Evolutionary conservation across 1,284 basidiomycete species (phyloP).

Genomic region (Coriolopsis trogii): DNA sequence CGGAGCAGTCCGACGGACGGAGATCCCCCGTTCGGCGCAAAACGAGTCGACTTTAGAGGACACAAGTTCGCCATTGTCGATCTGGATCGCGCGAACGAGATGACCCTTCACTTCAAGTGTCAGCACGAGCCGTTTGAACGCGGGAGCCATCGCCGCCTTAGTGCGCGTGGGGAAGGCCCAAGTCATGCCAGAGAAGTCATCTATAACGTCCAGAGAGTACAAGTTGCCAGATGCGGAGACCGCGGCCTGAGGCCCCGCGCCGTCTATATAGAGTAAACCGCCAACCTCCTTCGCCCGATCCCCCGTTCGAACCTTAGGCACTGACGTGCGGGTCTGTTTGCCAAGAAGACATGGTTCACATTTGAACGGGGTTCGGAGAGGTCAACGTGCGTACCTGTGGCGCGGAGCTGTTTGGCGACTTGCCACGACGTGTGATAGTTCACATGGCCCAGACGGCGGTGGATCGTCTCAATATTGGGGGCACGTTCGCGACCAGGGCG

Average conservation of each 20-base stretch:
- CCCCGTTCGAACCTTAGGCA: constrained; percentile 14
- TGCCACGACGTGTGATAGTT: constrained; percentile 29
- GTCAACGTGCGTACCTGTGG: constrained; percentile 37
- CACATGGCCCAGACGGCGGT: constrained; percentile 35
- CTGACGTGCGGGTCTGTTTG: constrained; percentile 19
- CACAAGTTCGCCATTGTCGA: constrained; percentile 39
- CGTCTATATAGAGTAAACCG: constrained; percentile 37
- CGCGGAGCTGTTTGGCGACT: constrained; percentile 30
- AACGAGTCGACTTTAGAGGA: constrained; percentile 27
- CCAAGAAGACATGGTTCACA: constrained; percentile 29
- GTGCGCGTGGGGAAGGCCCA: constrained; percentile 35
- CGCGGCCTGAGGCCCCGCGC: constrained; percentile 31
- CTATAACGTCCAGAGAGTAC: constrained; percentile 40
- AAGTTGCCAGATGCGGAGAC: constrained; percentile 30
- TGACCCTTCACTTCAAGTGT: constrained; percentile 23
- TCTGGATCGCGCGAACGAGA: constrained; percentile 21
- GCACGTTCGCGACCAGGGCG: background rate
- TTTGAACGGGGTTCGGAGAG: constrained; percentile 22
- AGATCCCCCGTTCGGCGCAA: constrained; percentile 9
- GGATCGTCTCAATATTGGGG: constrained; percentile 34
- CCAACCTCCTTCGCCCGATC: constrained; percentile 26
- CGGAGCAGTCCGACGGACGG: constrained; percentile 12
- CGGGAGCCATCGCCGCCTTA: constrained; percentile 28
- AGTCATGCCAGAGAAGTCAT: constrained; percentile 32
- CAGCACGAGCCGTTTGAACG: constrained; percentile 32